Percentiles rank a stretch among this genome's conserved stretches.
Evolutionary conservation across 148 eudicot genomes (phyloP).

Genomic region (Arbutus unedo): DNA sequence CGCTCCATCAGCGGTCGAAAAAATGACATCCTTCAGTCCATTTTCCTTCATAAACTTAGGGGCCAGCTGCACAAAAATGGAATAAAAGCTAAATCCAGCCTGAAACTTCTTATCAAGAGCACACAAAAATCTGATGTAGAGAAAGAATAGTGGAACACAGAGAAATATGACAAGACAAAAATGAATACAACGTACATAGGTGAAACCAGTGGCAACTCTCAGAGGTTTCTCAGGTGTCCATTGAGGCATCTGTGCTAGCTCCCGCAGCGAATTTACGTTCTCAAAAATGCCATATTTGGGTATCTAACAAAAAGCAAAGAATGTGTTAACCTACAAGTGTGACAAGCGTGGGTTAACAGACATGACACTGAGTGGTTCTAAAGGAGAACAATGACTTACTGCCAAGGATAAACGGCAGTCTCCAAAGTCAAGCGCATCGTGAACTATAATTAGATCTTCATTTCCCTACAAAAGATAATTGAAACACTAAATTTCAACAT

Average conservation of each 20-base stretch:
- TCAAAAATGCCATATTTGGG: slow-evolving; percentile 96
- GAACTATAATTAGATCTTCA: slow-evolving; percentile 88
- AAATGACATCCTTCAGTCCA: slow-evolving; percentile 70
- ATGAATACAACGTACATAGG: slow-evolving; percentile 52
- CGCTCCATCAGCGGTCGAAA: slow-evolving; percentile 98
- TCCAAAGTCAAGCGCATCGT: slow-evolving; percentile 82
- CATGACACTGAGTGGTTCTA: not conserved
- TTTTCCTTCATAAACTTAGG: slow-evolving; percentile 84
- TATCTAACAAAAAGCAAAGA: slow-evolving; percentile 46
- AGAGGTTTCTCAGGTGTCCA: slow-evolving; percentile 95
- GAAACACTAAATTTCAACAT: not conserved
- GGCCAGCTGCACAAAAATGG: slow-evolving; percentile 50
- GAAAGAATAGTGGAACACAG: not conserved
- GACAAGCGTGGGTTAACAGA: slow-evolving; percentile 4
- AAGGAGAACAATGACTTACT: slow-evolving; percentile 40
- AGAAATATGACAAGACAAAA: not conserved
- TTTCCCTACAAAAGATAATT: slow-evolving; percentile 49
- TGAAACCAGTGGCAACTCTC: slow-evolving; percentile 90
- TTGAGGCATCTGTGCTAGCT: slow-evolving; percentile 92
- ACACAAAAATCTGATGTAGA: not conserved
- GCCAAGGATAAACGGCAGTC: slow-evolving; percentile 87
- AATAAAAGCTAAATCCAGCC: not conserved
- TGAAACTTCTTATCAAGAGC: not conserved
- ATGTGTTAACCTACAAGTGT: not conserved
- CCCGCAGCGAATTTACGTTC: slow-evolving; percentile 78